phyloP scores from a whole-genome alignment of 2,329 filamentous ascomycete species.

The Fusarium sp. region DNA sequence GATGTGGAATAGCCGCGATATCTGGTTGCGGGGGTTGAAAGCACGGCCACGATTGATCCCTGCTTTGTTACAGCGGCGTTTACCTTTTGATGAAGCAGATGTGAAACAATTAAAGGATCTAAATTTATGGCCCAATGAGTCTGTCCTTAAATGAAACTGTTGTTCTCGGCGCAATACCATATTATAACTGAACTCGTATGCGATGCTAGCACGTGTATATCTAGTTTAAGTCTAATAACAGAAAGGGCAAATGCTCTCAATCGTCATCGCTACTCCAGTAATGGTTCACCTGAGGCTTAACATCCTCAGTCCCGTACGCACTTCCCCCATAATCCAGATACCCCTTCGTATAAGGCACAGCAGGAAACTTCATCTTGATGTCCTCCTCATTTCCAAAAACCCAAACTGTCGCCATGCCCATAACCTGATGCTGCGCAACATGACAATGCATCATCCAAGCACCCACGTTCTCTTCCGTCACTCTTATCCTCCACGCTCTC shows the following conservation, averaged over 20 bases:
- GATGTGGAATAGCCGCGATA: background rate
- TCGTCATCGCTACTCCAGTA: background rate
- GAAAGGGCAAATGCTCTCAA: rapidly evolving
- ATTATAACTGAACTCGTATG: too few relatives aligned
- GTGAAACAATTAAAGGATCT: background rate
- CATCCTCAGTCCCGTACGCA: constrained; percentile 55
- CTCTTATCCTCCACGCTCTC: constrained; percentile 67
- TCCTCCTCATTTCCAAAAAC: constrained; percentile 43
- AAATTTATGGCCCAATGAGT: background rate
- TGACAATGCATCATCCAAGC: constrained; percentile 74
- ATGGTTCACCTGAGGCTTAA: constrained; percentile 21
- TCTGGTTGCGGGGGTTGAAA: background rate
- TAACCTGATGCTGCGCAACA: constrained; percentile 67
- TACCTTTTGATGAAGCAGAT: background rate
- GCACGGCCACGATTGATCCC: background rate
- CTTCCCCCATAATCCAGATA: constrained; percentile 59
- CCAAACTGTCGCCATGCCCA: constrained; percentile 55
- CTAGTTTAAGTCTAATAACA: background rate
- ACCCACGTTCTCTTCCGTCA: constrained; percentile 58
- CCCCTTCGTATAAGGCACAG: constrained; percentile 51
- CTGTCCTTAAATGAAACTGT: too few relatives aligned
- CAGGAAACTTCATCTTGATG: constrained; percentile 29
- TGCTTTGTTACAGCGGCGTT: background rate
- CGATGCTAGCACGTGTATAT: background rate
- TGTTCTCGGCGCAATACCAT: too few relatives aligned